A percentile compares a stretch with the other conserved stretches of the same genome.
Evolutionary conservation across 2,329 filamentous ascomycete species (phyloP).

Genomic region (Chrysoporthe deuterocubensis): DNA sequence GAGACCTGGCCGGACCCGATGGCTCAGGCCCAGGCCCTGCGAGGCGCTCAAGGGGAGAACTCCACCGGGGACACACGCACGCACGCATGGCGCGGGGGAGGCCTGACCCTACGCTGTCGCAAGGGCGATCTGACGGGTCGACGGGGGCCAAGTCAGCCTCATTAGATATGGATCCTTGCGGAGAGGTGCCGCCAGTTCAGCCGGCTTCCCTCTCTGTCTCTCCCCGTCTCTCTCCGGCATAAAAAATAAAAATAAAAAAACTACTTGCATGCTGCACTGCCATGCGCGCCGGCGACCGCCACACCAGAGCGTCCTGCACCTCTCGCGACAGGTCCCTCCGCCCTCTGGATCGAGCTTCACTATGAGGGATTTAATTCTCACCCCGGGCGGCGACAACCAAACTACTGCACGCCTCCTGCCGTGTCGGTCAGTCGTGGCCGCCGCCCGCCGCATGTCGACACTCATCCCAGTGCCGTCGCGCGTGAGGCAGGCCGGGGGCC

Average conservation of each 20-base stretch:
- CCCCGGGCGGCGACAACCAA: conserved; percentile 2
- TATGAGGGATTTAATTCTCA: conserved; percentile 13
- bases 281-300: background rate
- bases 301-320: background rate
- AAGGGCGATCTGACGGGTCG: background rate
- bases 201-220: background rate
- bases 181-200: background rate
- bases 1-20: background rate
- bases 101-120: background rate
- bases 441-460: conserved; percentile 6
- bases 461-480: background rate
- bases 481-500: background rate
- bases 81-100: too few relatives aligned
- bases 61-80: background rate
- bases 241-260: background rate
- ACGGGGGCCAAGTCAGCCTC: background rate
- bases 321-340: background rate
- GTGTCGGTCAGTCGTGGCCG: background rate
- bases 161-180: background rate
- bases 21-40: background rate
- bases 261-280: background rate
- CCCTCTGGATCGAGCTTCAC: conserved; percentile 7
- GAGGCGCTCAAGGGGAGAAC: background rate
- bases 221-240: too few relatives aligned
- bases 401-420: conserved; percentile 14